Evolutionary conservation across 345 rosid species (phyloP), one percentile per base, ranked within the genome.

Genomic region (Moricandia moricandioides): DNA sequence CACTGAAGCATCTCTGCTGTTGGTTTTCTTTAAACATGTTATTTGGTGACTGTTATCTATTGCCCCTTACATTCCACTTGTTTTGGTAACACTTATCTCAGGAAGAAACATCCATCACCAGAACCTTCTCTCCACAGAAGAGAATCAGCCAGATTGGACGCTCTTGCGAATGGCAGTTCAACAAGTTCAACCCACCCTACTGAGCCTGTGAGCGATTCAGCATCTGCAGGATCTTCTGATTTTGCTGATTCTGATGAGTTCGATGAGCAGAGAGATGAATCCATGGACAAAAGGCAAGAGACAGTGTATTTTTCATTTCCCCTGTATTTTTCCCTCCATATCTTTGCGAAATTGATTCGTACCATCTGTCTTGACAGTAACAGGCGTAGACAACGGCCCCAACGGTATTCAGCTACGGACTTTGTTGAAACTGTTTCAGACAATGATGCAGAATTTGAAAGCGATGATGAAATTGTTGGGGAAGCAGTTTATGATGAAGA

Each of bases 401-500:
- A 90, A 69, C 72, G 95, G 58, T 94, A 91, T 84, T 88, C 96
- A 0, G 88, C 80, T 1, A 84, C 67, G 72, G 96, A 89, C n/a
- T 91, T 73, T 27, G 87, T 89, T 77, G 96, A 90, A 82, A 89
- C 89, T 57, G 79, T 88, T 69, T 94, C 97, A 69, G 97, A 90
- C 62, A 83, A 86, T 57, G 98, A 91, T 6, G 90, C 83, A 24
- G 91, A 86, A 65, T 85, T 82, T 72, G 88, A 86, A 74, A 91
- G 91, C 75, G 99, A 90, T 65, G 99, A 92, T 83, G 97, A 91
- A 63, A 92, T 91, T 78, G 92, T 82, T 82, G 99, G 99, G 64
- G 99, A 94, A 84, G 99, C 89, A 6, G 83, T 91, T 17, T 94
- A 91, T 78, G 97, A 94, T 69, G 99, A 94, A 55, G 97, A 88